These are phyloP conservation scores for Paraurostyla sp. DNA, from an alignment of 73 alveolate species.

Conservation along the genomic window DNA sequence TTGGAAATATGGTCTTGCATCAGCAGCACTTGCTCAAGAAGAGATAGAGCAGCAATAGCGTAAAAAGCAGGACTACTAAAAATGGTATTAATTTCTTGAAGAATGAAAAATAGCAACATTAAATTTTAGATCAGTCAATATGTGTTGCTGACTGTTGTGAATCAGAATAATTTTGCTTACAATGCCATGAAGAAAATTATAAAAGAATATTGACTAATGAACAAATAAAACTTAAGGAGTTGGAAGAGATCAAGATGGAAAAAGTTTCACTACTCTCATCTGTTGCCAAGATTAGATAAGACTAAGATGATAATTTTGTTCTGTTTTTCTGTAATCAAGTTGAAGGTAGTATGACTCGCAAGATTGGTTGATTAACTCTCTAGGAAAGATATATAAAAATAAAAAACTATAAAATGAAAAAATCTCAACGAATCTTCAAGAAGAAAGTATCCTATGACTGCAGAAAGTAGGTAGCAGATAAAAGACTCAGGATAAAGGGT, in stretches of 20 bases:
- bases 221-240: conserved; percentile 19
- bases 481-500: conserved; percentile 64
- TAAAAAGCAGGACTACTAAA: not conserved
- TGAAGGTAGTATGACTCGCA: conserved; percentile 49
- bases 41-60: not conserved
- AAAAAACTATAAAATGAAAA: conserved; percentile 32
- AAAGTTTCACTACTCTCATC: not conserved
- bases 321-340: conserved; percentile 28
- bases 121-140: not conserved
- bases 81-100: not conserved
- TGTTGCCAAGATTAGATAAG: not conserved
- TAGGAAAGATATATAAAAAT: conserved; percentile 39
- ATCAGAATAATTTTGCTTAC: not conserved
- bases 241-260: conserved; percentile 12
- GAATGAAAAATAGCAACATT: not conserved
- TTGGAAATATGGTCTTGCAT: conserved; percentile 22
- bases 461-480: conserved; percentile 55
- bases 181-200: conserved; percentile 24
- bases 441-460: conserved; percentile 56
- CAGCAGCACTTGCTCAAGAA: not conserved
- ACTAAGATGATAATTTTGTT: not conserved
- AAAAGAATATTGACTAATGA: not conserved
- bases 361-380: conserved; percentile 32
- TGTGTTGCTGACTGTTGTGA: not conserved
- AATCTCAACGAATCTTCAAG: conserved; percentile 5